phyloP scores from a whole-genome alignment of 2,329 filamentous ascomycete genomes.

The Cercospora beticola region DNA sequence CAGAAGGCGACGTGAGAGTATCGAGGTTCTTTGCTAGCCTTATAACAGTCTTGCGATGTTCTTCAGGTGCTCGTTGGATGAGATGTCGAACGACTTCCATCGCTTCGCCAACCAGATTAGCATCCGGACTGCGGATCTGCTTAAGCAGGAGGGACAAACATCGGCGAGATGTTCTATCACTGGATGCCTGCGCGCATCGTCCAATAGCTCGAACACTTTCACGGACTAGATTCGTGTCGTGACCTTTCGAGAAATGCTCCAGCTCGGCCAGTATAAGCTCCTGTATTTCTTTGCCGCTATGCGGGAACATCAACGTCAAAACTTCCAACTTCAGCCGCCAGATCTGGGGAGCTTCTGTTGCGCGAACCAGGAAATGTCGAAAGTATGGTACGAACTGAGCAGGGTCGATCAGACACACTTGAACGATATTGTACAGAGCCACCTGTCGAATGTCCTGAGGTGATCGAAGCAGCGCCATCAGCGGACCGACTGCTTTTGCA shows the following conservation, averaged over 20 bases:
- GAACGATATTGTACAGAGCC: conserved; percentile 90
- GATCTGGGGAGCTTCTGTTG: conserved; percentile 74
- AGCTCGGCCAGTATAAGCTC: conserved; percentile 87
- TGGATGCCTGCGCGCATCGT: conserved; percentile 76
- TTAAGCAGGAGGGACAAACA: conserved; percentile 80
- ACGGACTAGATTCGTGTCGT: conserved; percentile 74
- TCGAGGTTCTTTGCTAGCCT: conserved; percentile 89
- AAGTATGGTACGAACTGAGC: conserved; percentile 82
- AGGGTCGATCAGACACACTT: conserved; percentile 77
- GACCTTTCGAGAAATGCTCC: conserved; percentile 81
- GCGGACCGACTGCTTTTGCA: conserved; percentile 71
- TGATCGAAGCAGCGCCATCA: conserved; percentile 80
- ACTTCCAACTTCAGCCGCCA: conserved; percentile 93
- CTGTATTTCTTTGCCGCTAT: conserved; percentile 72
- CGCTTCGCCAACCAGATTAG: conserved; percentile 85
- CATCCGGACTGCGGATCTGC: conserved; percentile 85
- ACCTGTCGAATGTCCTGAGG: conserved; percentile 86
- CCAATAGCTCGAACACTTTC: conserved; percentile 93
- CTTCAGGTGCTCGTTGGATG: conserved; percentile 83
- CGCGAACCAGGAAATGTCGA: conserved; percentile 83
- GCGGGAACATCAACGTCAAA: conserved; percentile 84
- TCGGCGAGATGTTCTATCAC: conserved; percentile 67
- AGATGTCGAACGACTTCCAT: conserved; percentile 92
- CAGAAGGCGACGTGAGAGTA: conserved; percentile 79
- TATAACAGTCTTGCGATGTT: conserved; percentile 81